Base-by-base conservation (phyloP, 2,329 filamentous ascomycete genomes). In the Xylariaceae sp. region DNA sequence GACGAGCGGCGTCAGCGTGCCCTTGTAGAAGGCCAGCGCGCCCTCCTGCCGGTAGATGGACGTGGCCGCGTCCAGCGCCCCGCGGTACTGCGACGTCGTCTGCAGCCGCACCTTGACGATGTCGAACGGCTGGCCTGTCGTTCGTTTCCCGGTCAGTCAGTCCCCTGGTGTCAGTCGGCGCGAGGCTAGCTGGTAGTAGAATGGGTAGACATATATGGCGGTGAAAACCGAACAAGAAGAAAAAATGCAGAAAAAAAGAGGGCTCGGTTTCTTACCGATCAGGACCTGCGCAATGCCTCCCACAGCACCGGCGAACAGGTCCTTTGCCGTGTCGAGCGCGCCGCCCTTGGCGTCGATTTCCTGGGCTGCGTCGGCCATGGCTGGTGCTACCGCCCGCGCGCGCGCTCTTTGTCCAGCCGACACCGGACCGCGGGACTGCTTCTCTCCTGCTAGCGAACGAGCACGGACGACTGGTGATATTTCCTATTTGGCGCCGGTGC, bases 61-160 rank as follows among this genome's bases (percentile, higher is more conserved):
- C 32, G 73, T 72, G 6, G 89, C 92, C 46, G 85, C 86, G 51
- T 86, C 72, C 29, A 93, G 63, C 33, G 92, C 92, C 45, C 77
- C 81, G 33, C 75, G 71, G 70, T 95, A 94, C 48, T 85, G 75
- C 15, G 73, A 79, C 34, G 83, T 83, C 12, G 92, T 98, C 62
- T 98, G 92, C 31, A 98, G 74, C 36, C 92, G 85, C 52, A 98
- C 92, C 67, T 98, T 98, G 67, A 98, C 82, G 45, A 95, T 96
- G 69, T 95, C 90, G 57, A 81, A 81, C 38, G 77, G 77, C 59
- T 82, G 77, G 53, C 77, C 77, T 81, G 52, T n/a, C n/a, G n/a
- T n/a, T n/a, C n/a, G n/a, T n/a, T n/a, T n/a, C n/a, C n/a, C n/a
- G n/a, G n/a, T n/a, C n/a, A n/a, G n/a, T n/a, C n/a, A n/a, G n/a